Evolutionary conservation across 2,329 filamentous ascomycete genomes (phyloP).

Genomic region (Hypoxylon sp.): DNA sequence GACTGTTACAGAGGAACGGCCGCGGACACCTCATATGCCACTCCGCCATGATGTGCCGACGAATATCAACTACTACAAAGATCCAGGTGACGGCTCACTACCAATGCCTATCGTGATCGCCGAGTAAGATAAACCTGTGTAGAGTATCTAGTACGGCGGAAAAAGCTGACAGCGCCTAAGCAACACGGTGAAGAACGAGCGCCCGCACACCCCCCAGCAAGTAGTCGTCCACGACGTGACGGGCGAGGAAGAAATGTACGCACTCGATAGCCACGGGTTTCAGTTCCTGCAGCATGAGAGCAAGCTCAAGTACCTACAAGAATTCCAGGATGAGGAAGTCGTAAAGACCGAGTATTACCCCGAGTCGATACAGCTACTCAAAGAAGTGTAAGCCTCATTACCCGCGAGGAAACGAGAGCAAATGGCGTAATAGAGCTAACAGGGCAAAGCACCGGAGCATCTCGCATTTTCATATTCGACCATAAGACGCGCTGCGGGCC

Average conservation of each 20-base stretch:
- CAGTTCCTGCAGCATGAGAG: slow-evolving; percentile 56
- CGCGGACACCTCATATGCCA: not conserved
- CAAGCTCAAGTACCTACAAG: slow-evolving; percentile 51
- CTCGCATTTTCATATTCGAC: slow-evolving; percentile 77
- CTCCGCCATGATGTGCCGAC: slow-evolving; percentile 45
- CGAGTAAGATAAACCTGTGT: slow-evolving; percentile 38
- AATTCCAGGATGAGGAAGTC: slow-evolving; percentile 67
- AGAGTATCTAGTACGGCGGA: too few relatives aligned
- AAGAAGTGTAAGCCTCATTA: slow-evolving; percentile 59
- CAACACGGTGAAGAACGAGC: slow-evolving; percentile 57
- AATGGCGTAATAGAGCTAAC: slow-evolving; percentile 54
- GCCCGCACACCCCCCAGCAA: slow-evolving; percentile 61
- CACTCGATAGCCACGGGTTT: slow-evolving; percentile 61
- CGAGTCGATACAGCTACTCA: slow-evolving; percentile 77
- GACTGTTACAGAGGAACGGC: not conserved
- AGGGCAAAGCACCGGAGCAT: slow-evolving; percentile 71
- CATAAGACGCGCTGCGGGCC: slow-evolving; percentile 75
- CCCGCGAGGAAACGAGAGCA: not conserved
- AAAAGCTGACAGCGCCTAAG: slow-evolving; percentile 32
- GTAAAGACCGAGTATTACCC: slow-evolving; percentile 79
- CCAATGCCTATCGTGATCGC: slow-evolving; percentile 51
- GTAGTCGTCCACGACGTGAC: slow-evolving; percentile 60
- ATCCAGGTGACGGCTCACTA: slow-evolving; percentile 51
- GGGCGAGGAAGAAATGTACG: slow-evolving; percentile 59
- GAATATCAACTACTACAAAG: slow-evolving; percentile 52